A percentile compares a stretch with the other conserved stretches of the same genome.
These are phyloP conservation scores for Sophora flavescens DNA, from an alignment of 306 rosid species.

Conservation along the genomic window DNA sequence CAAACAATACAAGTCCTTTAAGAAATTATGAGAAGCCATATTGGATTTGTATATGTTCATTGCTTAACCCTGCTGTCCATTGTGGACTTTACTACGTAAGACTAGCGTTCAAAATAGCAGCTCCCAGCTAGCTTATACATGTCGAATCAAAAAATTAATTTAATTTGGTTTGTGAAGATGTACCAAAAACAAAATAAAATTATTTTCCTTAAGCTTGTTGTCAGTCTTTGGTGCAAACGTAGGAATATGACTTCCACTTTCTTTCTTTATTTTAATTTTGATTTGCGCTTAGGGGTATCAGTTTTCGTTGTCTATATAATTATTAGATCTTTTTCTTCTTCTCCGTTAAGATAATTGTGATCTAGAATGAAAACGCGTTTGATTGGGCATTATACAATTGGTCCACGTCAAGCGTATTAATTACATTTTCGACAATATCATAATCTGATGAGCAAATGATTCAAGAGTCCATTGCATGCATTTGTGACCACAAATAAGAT, in stretches of 20 bases:
- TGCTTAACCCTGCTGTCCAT: background rate
- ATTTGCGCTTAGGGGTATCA: background rate
- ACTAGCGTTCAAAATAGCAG: background rate
- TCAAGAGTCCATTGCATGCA: constrained; percentile 25
- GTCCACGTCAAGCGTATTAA: constrained; percentile 44
- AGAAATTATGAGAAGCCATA: background rate
- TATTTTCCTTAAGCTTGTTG: constrained; percentile 20
- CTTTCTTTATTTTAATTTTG: background rate
- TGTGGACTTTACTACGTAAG: background rate
- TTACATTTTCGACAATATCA: constrained; percentile 34
- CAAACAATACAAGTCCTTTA: background rate
- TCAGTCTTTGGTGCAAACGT: constrained; percentile 32
- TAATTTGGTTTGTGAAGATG: background rate
- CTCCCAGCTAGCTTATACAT: constrained; percentile 18
- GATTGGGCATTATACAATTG: constrained; percentile 47
- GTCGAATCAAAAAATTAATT: background rate
- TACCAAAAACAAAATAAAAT: background rate
- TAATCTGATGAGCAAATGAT: constrained; percentile 13
- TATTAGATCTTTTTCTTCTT: constrained; percentile 20
- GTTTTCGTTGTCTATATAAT: constrained; percentile 28
- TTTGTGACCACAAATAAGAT: constrained; percentile 43
- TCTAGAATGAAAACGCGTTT: constrained; percentile 50
- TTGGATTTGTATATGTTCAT: background rate
- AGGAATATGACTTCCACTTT: constrained; percentile 14
- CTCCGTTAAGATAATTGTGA: constrained; percentile 28